Evolutionary conservation across 257 asterid genomes (phyloP).

Genomic region (Nicotiana sylvestris): DNA sequence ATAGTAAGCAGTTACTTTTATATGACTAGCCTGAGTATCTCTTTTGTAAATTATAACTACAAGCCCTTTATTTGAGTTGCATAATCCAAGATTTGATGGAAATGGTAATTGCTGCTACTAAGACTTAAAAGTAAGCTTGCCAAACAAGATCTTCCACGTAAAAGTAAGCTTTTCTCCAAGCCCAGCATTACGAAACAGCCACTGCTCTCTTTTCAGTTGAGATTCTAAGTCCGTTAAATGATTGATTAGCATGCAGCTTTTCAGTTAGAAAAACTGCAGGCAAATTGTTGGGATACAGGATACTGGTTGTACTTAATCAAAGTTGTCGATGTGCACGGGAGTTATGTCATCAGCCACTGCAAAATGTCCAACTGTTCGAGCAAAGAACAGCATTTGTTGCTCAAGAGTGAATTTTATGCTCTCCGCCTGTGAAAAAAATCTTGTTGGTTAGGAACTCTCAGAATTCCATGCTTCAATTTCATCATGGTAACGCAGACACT

Average conservation of each 20-base stretch:
- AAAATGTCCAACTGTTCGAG: slow-evolving; percentile 65
- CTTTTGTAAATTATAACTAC: background rate
- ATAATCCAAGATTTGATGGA: background rate
- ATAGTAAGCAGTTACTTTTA: too few species aligned
- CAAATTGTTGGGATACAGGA: background rate
- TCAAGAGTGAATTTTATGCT: slow-evolving; percentile 86
- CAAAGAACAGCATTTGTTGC: slow-evolving; percentile 90
- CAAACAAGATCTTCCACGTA: too few species aligned
- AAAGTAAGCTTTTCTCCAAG: background rate
- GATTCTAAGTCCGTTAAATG: background rate
- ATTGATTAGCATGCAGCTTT: background rate
- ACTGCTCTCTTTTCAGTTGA: background rate
- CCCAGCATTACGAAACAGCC: background rate
- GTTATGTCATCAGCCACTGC: slow-evolving; percentile 69
- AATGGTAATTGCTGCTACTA: background rate
- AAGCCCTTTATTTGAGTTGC: background rate
- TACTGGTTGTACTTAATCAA: slow-evolving; percentile 36
- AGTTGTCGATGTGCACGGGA: slow-evolving; percentile 63
- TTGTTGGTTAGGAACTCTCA: background rate
- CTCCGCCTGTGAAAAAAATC: slow-evolving; percentile 53
- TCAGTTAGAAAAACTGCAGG: background rate
- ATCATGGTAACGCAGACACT: background rate
- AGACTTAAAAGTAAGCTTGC: background rate
- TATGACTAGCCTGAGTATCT: too few species aligned
- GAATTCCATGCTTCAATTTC: background rate